Evolutionary conservation across 805 yeast genomes (phyloP).

Genomic region (Henningerozyma blattae): DNA sequence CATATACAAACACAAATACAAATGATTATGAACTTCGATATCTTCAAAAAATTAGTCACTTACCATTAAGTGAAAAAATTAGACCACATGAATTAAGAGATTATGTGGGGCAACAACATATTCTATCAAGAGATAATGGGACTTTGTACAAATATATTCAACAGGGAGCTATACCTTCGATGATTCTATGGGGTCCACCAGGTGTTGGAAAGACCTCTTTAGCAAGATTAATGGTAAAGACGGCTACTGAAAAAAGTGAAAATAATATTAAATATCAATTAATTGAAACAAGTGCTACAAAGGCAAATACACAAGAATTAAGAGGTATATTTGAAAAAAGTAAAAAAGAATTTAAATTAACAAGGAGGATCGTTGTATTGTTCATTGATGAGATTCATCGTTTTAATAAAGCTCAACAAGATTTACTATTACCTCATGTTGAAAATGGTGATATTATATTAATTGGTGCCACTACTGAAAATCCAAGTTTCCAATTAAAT

Average conservation of each 20-base stretch:
- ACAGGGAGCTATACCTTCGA: slow-evolving; percentile 59
- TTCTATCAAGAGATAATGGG: slow-evolving; percentile 51
- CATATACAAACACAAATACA: slow-evolving; percentile 3
- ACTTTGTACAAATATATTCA: slow-evolving; percentile 52
- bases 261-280: slow-evolving; percentile 29
- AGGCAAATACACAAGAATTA: slow-evolving; percentile 44
- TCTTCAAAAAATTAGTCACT: slow-evolving; percentile 19
- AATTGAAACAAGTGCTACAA: slow-evolving; percentile 78
- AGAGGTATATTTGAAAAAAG: slow-evolving; percentile 41
- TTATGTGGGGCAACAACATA: slow-evolving; percentile 77
- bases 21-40: slow-evolving; percentile 12
- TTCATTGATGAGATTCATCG: slow-evolving; percentile 93
- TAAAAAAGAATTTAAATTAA: slow-evolving; percentile 25
- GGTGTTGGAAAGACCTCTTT: slow-evolving; percentile 88
- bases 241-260: slow-evolving; percentile 8
- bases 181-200: slow-evolving; percentile 92
- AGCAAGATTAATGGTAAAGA: slow-evolving; percentile 38
- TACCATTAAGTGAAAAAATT: slow-evolving; percentile 64
- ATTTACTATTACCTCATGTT: slow-evolving; percentile 67
- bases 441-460: slow-evolving; percentile 74
- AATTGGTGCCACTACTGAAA: slow-evolving; percentile 97
- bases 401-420: slow-evolving; percentile 79
- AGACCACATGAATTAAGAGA: slow-evolving; percentile 63
- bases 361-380: slow-evolving; percentile 49
- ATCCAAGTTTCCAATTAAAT: slow-evolving; percentile 73